Conservation (phyloP, 2,329 filamentous ascomycete species). For the Diaporthe longicolla region DNA sequence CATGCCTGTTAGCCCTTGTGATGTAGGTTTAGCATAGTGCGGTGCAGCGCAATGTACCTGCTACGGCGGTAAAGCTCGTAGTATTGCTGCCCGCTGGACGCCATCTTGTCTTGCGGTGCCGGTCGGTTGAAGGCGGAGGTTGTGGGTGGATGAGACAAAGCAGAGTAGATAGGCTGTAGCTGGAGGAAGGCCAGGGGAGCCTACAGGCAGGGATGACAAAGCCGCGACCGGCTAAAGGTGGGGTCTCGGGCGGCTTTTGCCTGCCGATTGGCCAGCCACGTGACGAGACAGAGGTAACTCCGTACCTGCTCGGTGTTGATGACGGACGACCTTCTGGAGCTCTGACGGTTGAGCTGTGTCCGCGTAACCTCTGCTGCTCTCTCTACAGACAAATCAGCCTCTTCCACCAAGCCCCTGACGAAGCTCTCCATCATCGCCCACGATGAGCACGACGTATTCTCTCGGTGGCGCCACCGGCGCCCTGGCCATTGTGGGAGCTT, state of each 20-base stretch:
- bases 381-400: constrained; percentile 25
- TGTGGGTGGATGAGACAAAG: constrained; percentile 27
- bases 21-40: constrained; percentile 44
- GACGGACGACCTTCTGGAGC: constrained; percentile 35
- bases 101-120: constrained; percentile 56
- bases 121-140: constrained; percentile 46
- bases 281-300: constrained; percentile 32
- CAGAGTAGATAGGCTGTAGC: constrained; percentile 27
- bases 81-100: constrained; percentile 69
- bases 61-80: constrained; percentile 99
- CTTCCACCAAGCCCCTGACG: constrained; percentile 2
- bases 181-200: constrained; percentile 10
- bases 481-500: constrained; percentile 81
- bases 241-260: background rate
- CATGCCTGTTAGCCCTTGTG: constrained; percentile 42
- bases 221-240: constrained; percentile 24
- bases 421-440: constrained; percentile 48
- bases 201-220: constrained; percentile 28
- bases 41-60: constrained; percentile 75
- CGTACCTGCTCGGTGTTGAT: constrained; percentile 33
- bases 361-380: constrained; percentile 28
- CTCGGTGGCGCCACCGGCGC: constrained; percentile 77
- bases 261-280: constrained; percentile 25
- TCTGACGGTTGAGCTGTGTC: constrained; percentile 16
- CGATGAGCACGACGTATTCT: constrained; percentile 82